Evolutionary conservation across 2,329 filamentous ascomycete species (phyloP).

Genomic region (Paracorniculantispora psalliotae): DNA sequence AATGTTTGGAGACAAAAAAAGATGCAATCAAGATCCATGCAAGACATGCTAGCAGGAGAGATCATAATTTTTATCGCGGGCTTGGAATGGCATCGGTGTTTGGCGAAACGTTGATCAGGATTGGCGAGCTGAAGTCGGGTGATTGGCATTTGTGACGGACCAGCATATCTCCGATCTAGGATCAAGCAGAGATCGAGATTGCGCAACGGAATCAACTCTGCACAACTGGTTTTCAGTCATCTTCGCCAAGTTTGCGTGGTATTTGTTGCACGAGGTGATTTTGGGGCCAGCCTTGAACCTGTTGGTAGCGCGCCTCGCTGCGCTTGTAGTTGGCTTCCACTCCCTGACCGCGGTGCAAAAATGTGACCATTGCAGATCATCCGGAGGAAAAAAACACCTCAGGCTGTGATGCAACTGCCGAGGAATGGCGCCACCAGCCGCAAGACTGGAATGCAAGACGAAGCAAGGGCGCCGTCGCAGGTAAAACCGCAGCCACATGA

Average conservation of each 20-base stretch:
- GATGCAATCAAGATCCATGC: constrained; percentile 10
- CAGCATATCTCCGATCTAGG: background rate
- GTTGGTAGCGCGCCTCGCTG: background rate
- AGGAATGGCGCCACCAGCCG: background rate
- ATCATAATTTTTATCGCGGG: background rate
- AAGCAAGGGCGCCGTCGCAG: background rate
- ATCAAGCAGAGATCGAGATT: background rate
- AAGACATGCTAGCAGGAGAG: background rate
- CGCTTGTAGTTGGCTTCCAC: background rate
- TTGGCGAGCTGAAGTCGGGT: background rate
- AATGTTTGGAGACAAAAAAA: background rate
- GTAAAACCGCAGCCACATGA: background rate
- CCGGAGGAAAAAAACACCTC: background rate
- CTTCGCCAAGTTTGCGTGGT: background rate
- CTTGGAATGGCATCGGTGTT: background rate
- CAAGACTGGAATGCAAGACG: background rate
- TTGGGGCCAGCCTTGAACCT: too few species aligned
- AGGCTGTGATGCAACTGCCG: background rate
- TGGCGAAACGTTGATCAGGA: background rate
- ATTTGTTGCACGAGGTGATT: too few species aligned
- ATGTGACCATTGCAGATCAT: background rate
- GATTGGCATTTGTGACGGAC: background rate
- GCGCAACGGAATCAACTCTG: background rate
- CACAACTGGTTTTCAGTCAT: too few species aligned
- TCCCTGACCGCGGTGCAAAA: background rate